Evolutionary conservation across 257 asterid genomes (phyloP).

Genomic region (Salvia rosmarinus): DNA sequence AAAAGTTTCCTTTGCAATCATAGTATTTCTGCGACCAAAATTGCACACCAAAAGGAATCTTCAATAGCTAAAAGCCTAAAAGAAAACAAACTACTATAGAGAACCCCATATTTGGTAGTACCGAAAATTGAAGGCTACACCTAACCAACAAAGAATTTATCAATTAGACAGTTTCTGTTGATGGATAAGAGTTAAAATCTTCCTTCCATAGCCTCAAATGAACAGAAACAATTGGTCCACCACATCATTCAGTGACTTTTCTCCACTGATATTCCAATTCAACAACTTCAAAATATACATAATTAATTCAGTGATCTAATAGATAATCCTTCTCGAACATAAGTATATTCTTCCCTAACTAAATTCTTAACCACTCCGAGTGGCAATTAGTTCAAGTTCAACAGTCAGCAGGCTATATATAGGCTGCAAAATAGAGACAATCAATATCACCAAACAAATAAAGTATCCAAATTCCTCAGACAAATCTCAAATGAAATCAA

Average conservation of each 20-base stretch:
- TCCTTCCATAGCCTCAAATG: too few species aligned
- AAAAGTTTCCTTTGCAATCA: background rate
- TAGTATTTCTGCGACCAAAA: background rate
- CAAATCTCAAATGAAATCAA: background rate
- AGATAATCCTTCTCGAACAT: background rate
- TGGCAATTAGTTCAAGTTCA: background rate
- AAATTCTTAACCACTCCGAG: background rate
- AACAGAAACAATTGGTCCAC: too few species aligned
- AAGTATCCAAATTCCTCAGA: too few species aligned
- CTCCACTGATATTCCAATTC: background rate
- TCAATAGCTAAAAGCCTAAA: background rate
- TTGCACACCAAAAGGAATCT: background rate
- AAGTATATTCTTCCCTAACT: background rate
- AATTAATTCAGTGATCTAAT: background rate
- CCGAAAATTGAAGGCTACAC: background rate
- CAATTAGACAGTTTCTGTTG: background rate
- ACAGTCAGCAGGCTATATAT: too few species aligned
- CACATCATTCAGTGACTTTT: background rate
- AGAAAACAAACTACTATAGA: background rate
- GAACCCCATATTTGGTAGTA: background rate
- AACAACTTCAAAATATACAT: background rate
- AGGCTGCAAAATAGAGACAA: too few species aligned
- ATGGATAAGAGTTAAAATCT: too few species aligned
- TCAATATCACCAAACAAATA: too few species aligned
- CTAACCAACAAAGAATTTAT: background rate